Conservation (phyloP, 2,329 filamentous ascomycete genomes). For the Beauveria bassiana region DNA sequence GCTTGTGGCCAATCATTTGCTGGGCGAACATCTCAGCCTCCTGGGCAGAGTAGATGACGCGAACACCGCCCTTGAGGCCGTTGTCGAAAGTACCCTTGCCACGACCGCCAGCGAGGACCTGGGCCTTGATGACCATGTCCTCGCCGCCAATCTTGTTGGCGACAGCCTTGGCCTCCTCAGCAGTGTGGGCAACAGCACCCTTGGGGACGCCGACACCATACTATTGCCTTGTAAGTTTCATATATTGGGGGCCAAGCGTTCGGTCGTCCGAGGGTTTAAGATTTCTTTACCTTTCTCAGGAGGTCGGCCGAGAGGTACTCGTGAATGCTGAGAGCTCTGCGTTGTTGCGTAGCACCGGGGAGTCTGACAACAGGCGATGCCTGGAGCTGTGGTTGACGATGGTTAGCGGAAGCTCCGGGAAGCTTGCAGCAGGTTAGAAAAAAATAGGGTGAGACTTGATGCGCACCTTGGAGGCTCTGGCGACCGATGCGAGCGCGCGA, state of each 20-base stretch:
- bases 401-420: slow-evolving; percentile 16
- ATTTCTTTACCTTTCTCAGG: slow-evolving; percentile 56
- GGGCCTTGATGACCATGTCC: slow-evolving; percentile 99
- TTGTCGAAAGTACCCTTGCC: slow-evolving; percentile 98
- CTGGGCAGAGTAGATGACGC: slow-evolving; percentile 97
- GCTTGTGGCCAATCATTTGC: slow-evolving; percentile 99
- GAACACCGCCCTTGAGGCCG: slow-evolving; percentile 95
- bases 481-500: slow-evolving; percentile 70
- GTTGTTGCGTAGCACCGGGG: slow-evolving; percentile 67
- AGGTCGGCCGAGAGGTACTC: slow-evolving; percentile 96
- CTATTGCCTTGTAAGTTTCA: slow-evolving; percentile 36
- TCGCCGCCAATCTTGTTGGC: slow-evolving; percentile 87
- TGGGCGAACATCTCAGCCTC: slow-evolving; percentile 95
- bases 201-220: slow-evolving; percentile 93
- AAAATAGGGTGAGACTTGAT: slow-evolving; percentile 11
- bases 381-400: slow-evolving; percentile 14
- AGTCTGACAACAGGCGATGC: slow-evolving; percentile 44
- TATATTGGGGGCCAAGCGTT: slow-evolving; percentile 9
- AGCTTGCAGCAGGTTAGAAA: slow-evolving; percentile 11
- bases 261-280: slow-evolving; percentile 1
- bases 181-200: slow-evolving; percentile 72
- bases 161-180: slow-evolving; percentile 83
- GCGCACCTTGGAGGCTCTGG: slow-evolving; percentile 70
- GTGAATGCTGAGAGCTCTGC: slow-evolving; percentile 88
- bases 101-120: slow-evolving; percentile 94